phyloP scores from a whole-genome alignment of 768 basidiomycete genomes.

The Dictyophora rubrovolvata region DNA sequence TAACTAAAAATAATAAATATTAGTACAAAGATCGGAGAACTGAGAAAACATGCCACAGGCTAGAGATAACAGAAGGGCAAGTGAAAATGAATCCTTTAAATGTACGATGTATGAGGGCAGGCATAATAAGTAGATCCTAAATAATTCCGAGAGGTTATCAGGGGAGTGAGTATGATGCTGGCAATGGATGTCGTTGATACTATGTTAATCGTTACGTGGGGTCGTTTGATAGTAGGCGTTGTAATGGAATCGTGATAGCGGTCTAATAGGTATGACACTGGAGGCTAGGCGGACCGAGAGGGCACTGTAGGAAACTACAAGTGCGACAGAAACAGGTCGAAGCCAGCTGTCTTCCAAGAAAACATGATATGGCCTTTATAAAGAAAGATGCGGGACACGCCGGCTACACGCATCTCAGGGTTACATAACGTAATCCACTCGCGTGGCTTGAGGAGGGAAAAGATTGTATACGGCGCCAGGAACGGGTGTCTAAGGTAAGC shows the following conservation, averaged over 20 bases:
- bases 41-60: neutral
- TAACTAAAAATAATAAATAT: too few relatives aligned
- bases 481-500: neutral
- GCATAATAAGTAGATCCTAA: neutral
- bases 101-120: neutral
- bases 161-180: neutral
- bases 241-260: neutral
- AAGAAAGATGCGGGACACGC: neutral
- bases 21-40: too few relatives aligned
- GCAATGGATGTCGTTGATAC: too few relatives aligned
- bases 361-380: neutral
- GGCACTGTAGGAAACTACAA: neutral
- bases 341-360: neutral
- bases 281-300: neutral
- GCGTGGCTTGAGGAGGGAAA: neutral
- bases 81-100: neutral
- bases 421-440: neutral
- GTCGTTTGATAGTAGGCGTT: neutral
- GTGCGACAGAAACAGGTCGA: neutral
- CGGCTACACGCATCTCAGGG: neutral
- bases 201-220: too few relatives aligned
- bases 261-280: neutral
- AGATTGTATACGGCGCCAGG: neutral
- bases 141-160: neutral
- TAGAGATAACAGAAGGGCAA: neutral